Evolutionary conservation across 176 grass and related monocot genomes (phyloP), one percentile per base, ranked within the genome.

Genomic region (Pharus latifolius): DNA sequence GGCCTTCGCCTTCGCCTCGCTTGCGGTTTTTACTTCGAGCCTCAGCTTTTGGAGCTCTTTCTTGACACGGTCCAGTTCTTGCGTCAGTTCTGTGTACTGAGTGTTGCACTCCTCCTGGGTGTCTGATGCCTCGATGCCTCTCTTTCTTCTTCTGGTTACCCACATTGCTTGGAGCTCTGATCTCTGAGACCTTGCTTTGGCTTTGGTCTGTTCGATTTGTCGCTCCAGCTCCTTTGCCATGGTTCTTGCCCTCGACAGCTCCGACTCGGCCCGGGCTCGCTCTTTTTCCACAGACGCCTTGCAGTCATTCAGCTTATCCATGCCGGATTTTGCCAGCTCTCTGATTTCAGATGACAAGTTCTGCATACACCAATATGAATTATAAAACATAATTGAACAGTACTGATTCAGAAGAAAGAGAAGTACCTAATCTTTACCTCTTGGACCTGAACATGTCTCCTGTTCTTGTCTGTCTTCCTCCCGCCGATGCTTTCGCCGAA

Each of bases 401-500:
- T 30, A 66, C 1, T 7, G 27, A 15, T n/a, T 69, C 29, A 55
- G 19, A 41, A 30, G 18, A 73, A 77, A 57, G 42, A 72, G 11
- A 63, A 38, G 24, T 45, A 14, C 0, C 10, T 56, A 26, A 10
- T 46, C 10, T 12, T 63, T 22, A 91, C 95, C 87, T 94, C 65
- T 83, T 86, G 75, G 34, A 35, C 48, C 48, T 23, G 49, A 56
- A 28, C 65, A 30, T 64, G 38, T 18, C 48, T 41, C 30, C 54
- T 76, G 80, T 49, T 60, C 62, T 70, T 94, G 10, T 79, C 61
- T 30, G 40, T 46, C 54, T 77, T 94, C 64, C 85, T 84, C 30
- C 79, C 73, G 24, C 54, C 24, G 62, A 94, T 84, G 58, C 76
- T 99, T 75, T 94, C 90, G 15, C 95, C 95, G 34, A 82, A 99